Evolutionary conservation across 345 rosid genomes (phyloP), one percentile per base, ranked within the genome.

Genomic region (Acer saccharum): DNA sequence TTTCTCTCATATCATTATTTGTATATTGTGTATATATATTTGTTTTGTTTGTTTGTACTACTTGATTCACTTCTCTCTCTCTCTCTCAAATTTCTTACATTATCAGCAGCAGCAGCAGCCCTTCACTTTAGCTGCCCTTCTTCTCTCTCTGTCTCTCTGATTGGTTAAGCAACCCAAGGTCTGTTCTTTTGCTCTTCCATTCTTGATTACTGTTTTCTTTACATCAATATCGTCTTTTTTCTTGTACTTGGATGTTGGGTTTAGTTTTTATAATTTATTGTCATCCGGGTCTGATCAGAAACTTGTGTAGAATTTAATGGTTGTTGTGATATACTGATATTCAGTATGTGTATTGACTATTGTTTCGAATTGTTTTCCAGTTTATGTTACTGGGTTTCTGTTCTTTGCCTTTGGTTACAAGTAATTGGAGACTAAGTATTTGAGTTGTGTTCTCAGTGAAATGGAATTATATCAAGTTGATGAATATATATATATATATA

Each of bases 81-180:
- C 7, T 68, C 48, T 48, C 43, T 41, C 46, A 41, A 17, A 44
- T 61, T 41, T 57, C 55, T 11, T 4, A 9, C 69, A 58, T 44
- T 60, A 68, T 68, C 44, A 48, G 68, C 61, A 7, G 46, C 9
- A 41, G 44, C 55, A 35, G 12, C 16, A 10, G 18, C 41, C 57
- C 76, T 61, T 21, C 68, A 5, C 46, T 17, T 20, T 13, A 6
- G 17, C 41, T 50, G 20, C 63, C 70, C 27, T 43, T 32, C 7
- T 60, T 27, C 35, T 7, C 46, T 50, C 32, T 17, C 63, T 60
- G 6, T 32, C 20, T 25, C 44, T n/a, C 61, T 27, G 17, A 16
- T n/a, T 62, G 58, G 2, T 32, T 5, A 68, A 78, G 81, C 61
- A 58, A 35, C 23, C 50, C 75, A 63, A 70, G 82, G 76, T 80